A percentile compares a stretch with the other conserved stretches of the same genome.
Evolutionary conservation across 371 early-diverging fungal genomes (phyloP).

Genomic region (Haplosporangium sp.): DNA sequence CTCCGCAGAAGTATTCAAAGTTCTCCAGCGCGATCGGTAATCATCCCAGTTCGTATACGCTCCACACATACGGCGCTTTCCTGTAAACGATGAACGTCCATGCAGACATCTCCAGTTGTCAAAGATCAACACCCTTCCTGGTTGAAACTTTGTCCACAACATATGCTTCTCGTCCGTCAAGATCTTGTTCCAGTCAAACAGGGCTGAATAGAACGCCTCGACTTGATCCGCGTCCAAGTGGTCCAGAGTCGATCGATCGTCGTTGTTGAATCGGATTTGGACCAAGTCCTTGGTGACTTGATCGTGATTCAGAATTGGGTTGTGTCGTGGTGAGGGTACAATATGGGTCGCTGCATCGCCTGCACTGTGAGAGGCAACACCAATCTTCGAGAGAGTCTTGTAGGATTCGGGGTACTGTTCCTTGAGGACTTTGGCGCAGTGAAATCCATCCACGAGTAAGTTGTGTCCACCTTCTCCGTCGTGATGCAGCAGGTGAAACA

Average conservation of each 20-base stretch:
- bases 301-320: conserved; percentile 78
- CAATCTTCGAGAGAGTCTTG: conserved; percentile 68
- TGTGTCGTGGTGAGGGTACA: conserved; percentile 71
- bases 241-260: conserved; percentile 80
- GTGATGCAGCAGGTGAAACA: conserved; percentile 86
- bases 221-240: conserved; percentile 64
- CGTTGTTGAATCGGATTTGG: conserved; percentile 89
- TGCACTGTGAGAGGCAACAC: conserved; percentile 82
- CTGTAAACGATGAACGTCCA: conserved; percentile 83
- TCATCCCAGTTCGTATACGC: conserved; percentile 88
- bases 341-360: conserved; percentile 80
- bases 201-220: conserved; percentile 78
- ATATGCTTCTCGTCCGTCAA: conserved; percentile 69
- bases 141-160: conserved; percentile 74
- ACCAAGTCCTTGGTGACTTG: conserved; percentile 63
- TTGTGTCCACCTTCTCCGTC: conserved; percentile 84
- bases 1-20: conserved; percentile 24
- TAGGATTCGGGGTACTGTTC: conserved; percentile 70
- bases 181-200: conserved; percentile 78
- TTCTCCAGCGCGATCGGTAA: conserved; percentile 69
- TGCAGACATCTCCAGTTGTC: conserved; percentile 93
- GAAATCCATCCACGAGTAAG: conserved; percentile 87
- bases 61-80: conserved; percentile 82
- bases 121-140: conserved; percentile 82
- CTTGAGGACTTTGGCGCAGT: conserved; percentile 75